Conservation (phyloP, 306 rosid genomes). For the Mimosa pudica region DNA sequence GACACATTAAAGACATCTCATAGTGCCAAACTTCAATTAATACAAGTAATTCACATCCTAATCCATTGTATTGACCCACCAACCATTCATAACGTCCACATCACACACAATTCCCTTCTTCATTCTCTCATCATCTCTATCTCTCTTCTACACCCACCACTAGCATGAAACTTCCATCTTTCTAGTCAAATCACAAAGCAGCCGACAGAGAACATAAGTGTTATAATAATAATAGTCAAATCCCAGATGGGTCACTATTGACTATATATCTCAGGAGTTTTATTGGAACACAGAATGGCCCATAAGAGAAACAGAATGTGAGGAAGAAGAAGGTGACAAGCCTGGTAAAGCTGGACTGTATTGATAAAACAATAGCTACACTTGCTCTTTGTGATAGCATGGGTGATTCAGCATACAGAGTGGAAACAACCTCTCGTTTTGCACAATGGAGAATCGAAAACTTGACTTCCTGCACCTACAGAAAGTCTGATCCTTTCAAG, state of each 20-base stretch:
- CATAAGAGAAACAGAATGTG: background rate
- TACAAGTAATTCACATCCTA: background rate
- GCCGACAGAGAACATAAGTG: background rate
- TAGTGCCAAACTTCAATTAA: background rate
- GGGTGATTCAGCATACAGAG: constrained; percentile 86
- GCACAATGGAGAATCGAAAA: constrained; percentile 99
- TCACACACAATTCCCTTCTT: background rate
- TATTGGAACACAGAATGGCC: background rate
- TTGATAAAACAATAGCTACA: constrained; percentile 82
- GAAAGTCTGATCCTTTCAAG: constrained; percentile 96
- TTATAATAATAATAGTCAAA: background rate
- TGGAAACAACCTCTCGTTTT: constrained; percentile 85
- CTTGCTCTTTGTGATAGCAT: constrained; percentile 75
- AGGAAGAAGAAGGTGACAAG: constrained; percentile 38
- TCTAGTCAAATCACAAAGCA: background rate
- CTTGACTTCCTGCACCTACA: constrained; percentile 79
- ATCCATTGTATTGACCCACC: background rate
- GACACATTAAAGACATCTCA: background rate
- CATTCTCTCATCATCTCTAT: background rate
- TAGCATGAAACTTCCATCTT: background rate
- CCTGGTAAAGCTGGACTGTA: constrained; percentile 98
- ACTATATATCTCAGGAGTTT: background rate
- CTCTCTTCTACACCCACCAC: background rate
- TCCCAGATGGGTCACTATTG: background rate
- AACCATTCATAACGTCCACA: background rate